A percentile compares a stretch with the other conserved stretches of the same genome.
These are phyloP conservation scores for Taphrina communis DNA, from an alignment of 1,139 yeast species.

Conservation along the genomic window DNA sequence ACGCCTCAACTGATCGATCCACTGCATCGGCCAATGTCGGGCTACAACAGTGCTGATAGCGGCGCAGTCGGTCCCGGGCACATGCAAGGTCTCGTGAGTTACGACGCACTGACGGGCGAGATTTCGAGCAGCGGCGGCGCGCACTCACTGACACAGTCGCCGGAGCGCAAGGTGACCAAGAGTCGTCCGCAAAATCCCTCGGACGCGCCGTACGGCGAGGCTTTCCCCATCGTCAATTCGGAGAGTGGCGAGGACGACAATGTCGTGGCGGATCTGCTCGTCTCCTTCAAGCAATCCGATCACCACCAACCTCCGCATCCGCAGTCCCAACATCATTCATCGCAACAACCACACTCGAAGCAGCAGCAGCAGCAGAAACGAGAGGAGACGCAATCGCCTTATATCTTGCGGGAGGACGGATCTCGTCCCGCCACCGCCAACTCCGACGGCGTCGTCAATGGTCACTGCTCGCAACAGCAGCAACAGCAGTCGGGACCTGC, in stretches of 20 bases:
- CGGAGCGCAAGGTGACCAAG: neutral
- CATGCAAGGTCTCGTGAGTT: neutral
- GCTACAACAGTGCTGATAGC: no score
- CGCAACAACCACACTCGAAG: neutral
- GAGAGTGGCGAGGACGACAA: constrained; percentile 9
- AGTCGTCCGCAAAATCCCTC: neutral
- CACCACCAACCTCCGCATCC: neutral
- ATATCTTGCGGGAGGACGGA: neutral
- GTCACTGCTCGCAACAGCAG: neutral
- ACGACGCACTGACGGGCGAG: constrained; percentile 6
- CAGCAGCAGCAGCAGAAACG: neutral
- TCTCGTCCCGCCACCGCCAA: neutral
- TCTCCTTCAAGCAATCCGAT: constrained; percentile 22
- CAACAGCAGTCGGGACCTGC: no score
- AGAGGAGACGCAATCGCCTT: constrained; percentile 3
- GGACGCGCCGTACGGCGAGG: constrained; percentile 24
- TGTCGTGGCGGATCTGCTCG: constrained; percentile 14
- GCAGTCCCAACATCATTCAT: no score
- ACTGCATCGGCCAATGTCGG: neutral
- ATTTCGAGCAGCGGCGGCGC: constrained; percentile 7
- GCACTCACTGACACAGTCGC: neutral
- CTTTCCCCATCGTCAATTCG: constrained; percentile 15
- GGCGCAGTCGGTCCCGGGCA: neutral
- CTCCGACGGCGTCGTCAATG: neutral
- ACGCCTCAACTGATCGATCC: neutral